Conservation (phyloP, 2,329 filamentous ascomycete genomes). For the Scedosporium apiospermum region DNA sequence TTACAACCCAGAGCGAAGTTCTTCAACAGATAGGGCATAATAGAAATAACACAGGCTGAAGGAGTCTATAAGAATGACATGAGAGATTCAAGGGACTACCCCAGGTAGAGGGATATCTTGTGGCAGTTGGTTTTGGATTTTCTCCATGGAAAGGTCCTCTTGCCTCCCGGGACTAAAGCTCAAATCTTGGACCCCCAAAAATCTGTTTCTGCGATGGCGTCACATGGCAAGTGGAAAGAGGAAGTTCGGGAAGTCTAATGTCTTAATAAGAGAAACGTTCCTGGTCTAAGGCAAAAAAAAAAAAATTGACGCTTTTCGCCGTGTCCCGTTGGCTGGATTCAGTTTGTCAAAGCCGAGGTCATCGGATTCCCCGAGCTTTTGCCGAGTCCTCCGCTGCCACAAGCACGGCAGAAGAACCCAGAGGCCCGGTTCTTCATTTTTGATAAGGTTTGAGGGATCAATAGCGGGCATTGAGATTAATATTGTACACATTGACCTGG, state of each 20-base stretch:
- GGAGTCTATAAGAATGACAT: not conserved
- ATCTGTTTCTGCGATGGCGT: not conserved
- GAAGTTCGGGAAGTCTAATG: not conserved
- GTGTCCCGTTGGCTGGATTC: not conserved
- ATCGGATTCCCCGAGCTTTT: conserved; percentile 3
- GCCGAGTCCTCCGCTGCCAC: not conserved
- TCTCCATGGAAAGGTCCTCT: not conserved
- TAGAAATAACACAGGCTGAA: not conserved
- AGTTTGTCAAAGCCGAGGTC: not conserved
- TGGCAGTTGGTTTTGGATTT: not conserved
- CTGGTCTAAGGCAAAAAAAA: not conserved
- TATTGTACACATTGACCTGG: not conserved
- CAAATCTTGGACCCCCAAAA: not conserved
- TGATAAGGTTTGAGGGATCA: not conserved
- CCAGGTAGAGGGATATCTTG: not conserved
- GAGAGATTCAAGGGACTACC: not conserved
- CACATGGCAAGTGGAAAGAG: not conserved
- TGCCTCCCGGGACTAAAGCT: not conserved
- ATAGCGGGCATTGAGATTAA: not conserved
- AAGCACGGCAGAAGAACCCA: not conserved
- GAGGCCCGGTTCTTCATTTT: not conserved
- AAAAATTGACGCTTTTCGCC: not conserved
- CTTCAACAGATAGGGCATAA: not conserved
- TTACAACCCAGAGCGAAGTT: not conserved
- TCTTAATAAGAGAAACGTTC: not conserved